Base-by-base conservation (phyloP, 129 eudicot species). In the Sambucus nigra region DNA sequence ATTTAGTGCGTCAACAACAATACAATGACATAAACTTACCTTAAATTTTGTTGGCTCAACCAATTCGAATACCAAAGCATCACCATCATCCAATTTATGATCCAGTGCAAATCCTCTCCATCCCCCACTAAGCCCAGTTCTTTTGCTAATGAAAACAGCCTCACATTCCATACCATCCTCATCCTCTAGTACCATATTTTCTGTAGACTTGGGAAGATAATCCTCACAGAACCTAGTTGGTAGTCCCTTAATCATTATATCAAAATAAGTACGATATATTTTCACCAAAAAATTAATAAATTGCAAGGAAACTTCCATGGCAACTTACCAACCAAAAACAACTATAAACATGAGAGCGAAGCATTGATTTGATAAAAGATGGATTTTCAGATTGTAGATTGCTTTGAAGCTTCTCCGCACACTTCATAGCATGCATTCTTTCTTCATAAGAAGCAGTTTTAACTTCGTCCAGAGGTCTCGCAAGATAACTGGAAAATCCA, bases 281-380 rank as follows among this genome's bases (percentile, higher is more conserved):
- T 33, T 8, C 35, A 40, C 1, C 12, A 23, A 1, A 29, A 9
- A 59, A 40, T 3, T 40, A n/a, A 40, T 3, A 40, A 3, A 7
- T 40, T 40, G 46, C 0, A 7, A 40, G 13, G 46, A 40, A 14
- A 7, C 1, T 7, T 4, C 4, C n/a, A 22, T 66, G 28, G 57
- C 5, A 19, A 76, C 88, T 75, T 73, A 86, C 92, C 95, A 86
- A 52, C 95, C 95, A 86, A 69, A 86, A 86, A 66, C 87, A 86
- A 74, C 92, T 86, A 60, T 86, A 86, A 54, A 86, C 95, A 76
- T 86, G 95, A 52, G 92, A 86, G 20, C 95, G 87, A 55, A 81
- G 65, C 95, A 86, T 86, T 54, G 95, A 81, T 68, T 86, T 81
- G 47, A 86, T 56, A 61, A 81, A 86, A 55, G 73, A 81, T 55